These are phyloP conservation scores for Aspergillus cejpii DNA, from an alignment of 2,329 filamentous ascomycete species.

Conservation along the genomic window DNA sequence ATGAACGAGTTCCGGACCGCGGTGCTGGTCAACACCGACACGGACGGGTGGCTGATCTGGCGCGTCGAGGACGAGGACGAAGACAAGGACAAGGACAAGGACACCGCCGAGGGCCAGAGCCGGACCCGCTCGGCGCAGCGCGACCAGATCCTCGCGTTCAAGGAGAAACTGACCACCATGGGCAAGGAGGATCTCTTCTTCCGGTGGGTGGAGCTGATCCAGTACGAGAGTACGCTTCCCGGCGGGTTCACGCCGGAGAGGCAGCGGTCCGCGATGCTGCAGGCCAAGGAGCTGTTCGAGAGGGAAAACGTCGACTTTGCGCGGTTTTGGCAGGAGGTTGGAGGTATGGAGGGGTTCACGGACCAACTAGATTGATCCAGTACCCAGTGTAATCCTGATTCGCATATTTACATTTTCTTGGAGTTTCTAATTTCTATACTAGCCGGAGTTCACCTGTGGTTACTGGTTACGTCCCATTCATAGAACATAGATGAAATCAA, in stretches of 20 bases:
- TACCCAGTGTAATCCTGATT: not conserved
- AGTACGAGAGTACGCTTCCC: conserved; percentile 73
- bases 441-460: too few species aligned
- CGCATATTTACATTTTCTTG: not conserved
- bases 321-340: conserved; percentile 65
- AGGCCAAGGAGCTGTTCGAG: conserved; percentile 70
- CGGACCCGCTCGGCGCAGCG: conserved; percentile 34
- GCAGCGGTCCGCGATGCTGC: conserved; percentile 63
- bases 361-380: conserved; percentile 38
- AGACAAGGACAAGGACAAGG: conserved; percentile 51
- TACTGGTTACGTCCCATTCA: too few species aligned
- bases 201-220: conserved; percentile 85
- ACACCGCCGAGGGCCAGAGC: conserved; percentile 38
- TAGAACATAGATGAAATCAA: not conserved
- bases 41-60: conserved; percentile 64
- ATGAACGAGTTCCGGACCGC: conserved; percentile 64
- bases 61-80: conserved; percentile 53
- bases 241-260: conserved; percentile 70
- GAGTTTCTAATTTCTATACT: not conserved
- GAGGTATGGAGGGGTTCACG: conserved; percentile 53
- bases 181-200: conserved; percentile 88
- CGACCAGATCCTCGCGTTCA: conserved; percentile 72
- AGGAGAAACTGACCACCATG: conserved; percentile 64
- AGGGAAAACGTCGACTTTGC: conserved; percentile 76
- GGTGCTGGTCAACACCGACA: conserved; percentile 61